Percentiles rank a stretch among this genome's conserved stretches.
phyloP scores from a whole-genome alignment of 805 yeast genomes.

The Maudiozyma barnettii region DNA sequence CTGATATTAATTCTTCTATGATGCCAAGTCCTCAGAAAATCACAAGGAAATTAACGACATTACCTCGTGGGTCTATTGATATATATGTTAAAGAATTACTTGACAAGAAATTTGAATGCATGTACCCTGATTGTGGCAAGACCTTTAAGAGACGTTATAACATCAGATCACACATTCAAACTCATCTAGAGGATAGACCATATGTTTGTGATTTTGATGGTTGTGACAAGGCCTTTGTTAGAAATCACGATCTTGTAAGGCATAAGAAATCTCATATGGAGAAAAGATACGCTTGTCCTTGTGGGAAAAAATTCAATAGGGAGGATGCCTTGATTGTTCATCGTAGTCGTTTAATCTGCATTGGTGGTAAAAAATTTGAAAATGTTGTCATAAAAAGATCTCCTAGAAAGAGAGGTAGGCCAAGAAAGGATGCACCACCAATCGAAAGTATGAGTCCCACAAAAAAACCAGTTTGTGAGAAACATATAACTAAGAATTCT shows the following conservation, averaged over 20 bases:
- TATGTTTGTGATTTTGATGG: conserved; percentile 54
- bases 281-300: conserved; percentile 64
- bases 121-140: conserved; percentile 70
- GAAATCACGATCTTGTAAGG: conserved; percentile 89
- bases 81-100: conserved; percentile 75
- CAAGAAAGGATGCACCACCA: conserved; percentile 14
- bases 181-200: conserved; percentile 91
- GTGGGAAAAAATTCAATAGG: conserved; percentile 87
- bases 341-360: conserved; percentile 65
- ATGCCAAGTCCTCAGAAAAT: conserved; percentile 13
- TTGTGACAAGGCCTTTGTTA: conserved; percentile 80
- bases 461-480: not conserved
- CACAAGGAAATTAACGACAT: conserved; percentile 24
- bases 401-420: conserved; percentile 25
- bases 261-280: conserved; percentile 82
- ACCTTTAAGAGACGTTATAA: conserved; percentile 81
- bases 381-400: conserved; percentile 25
- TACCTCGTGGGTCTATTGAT: conserved; percentile 88
- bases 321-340: conserved; percentile 85
- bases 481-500: not conserved
- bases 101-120: conserved; percentile 63
- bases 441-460: conserved; percentile 2
- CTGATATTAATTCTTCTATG: conserved; percentile 2
- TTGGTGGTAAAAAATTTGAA: conserved; percentile 45
- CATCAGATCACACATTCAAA: conserved; percentile 89